Evolutionary conservation across 2,329 filamentous ascomycete genomes (phyloP).

Genomic region (Thelonectria rubi): DNA sequence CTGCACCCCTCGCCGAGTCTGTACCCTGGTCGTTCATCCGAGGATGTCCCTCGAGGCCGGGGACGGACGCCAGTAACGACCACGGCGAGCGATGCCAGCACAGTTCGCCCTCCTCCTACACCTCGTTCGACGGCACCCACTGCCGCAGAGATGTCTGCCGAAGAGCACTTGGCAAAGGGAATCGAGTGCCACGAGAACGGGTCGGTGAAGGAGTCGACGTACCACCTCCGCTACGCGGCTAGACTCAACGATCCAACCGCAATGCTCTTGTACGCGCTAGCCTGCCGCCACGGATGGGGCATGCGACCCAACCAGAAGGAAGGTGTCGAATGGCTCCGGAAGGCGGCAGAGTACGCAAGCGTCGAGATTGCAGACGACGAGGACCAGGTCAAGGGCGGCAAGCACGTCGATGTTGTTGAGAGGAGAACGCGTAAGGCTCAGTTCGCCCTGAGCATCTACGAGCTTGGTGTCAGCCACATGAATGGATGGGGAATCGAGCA

Average conservation of each 20-base stretch:
- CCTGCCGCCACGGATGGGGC: slow-evolving; percentile 96
- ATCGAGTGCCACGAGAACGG: slow-evolving; percentile 91
- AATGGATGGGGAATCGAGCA: slow-evolving; percentile 98
- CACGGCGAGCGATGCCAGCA: slow-evolving; percentile 64
- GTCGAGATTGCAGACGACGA: slow-evolving; percentile 87
- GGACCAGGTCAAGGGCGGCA: slow-evolving; percentile 69
- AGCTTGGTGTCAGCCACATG: slow-evolving; percentile 95
- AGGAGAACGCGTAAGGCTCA: slow-evolving; percentile 88
- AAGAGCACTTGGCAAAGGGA: slow-evolving; percentile 90
- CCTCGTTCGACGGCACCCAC: slow-evolving; percentile 60
- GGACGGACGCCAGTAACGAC: slow-evolving; percentile 58
- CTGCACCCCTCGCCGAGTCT: slow-evolving; percentile 56
- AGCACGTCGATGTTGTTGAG: slow-evolving; percentile 71
- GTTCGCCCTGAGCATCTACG: slow-evolving; percentile 94
- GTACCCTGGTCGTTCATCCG: slow-evolving; percentile 55
- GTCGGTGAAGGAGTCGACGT: slow-evolving; percentile 91
- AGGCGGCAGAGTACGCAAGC: slow-evolving; percentile 85
- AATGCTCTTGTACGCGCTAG: slow-evolving; percentile 95
- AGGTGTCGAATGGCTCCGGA: slow-evolving; percentile 90
- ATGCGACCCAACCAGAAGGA: slow-evolving; percentile 93
- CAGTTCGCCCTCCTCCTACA: slow-evolving; percentile 54
- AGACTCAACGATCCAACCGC: slow-evolving; percentile 86
- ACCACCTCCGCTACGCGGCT: slow-evolving; percentile 91
- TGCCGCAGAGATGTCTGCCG: slow-evolving; percentile 76
- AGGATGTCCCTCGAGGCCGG: slow-evolving; percentile 60